Base-by-base conservation (phyloP, 306 rosid genomes). In the Castanea crenata region DNA sequence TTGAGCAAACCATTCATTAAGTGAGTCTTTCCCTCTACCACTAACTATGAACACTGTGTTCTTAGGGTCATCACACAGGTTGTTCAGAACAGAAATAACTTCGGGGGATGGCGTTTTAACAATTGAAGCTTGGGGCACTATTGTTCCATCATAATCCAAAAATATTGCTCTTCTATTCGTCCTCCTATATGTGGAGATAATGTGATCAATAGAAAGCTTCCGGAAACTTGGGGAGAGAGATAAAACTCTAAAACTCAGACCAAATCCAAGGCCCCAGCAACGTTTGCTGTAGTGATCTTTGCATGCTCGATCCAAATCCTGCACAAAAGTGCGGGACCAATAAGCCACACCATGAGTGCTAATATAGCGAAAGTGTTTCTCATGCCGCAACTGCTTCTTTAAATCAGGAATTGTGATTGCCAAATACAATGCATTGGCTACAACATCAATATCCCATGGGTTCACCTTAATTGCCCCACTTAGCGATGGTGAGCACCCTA, bases 401-500 rank as follows among this genome's bases (percentile, higher is more conserved):
- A 23, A 54, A 21, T 80, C 64, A 51, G 92, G 71, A 89, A 94
- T 91, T 6, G 67, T 74, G 68, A 94, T 63, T 16, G 97, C 97
- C 73, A 72, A 76, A 77, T 88, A 77, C 20, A 94, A 81, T 23
- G 98, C 98, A 83, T 92, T 94, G 23, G 97, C 93, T 35, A 89
- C 97, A 1, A 88, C 94, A 67, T 84, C 88, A 52, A 88, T 78
- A 77, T 92, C 89, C 97, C 98, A 92, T 1, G 97, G 97, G 46
- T 92, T 91, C 67, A 87, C 94, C 90, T 94, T 94, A 77, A 94
- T 85, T 54, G 97, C 98, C 59, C 98, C 98, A 78, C 98, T 91
- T 68, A 94, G 87, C 74, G 97, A 94, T 31, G 98, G 97, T 0
- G 97, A 89, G 81, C 98, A 94, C 54, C 98, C 97, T 18, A 92